Evolutionary conservation across 345 rosid genomes (phyloP), one percentile per base, ranked within the genome.

Genomic region (Acer yangbiense): DNA sequence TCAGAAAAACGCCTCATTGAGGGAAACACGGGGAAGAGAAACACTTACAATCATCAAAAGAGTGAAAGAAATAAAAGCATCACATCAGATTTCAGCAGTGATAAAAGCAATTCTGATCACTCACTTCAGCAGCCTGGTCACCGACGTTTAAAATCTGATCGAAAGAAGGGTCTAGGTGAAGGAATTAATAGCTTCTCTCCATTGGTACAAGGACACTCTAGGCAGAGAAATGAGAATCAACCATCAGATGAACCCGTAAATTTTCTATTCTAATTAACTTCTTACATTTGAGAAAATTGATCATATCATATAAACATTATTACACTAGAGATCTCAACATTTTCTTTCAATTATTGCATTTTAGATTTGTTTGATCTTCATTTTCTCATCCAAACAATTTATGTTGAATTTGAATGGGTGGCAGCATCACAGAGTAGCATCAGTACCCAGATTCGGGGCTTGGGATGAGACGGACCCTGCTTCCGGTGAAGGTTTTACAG

Each of bases 381-480:
- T 35, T 35, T 35, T 32, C 35, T 32, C 35, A 32, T 32, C 35
- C 35, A 32, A 32, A 32, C 32, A 29, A 2, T 29, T 29, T 29
- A 29, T 50, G 54, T 64, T 50, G 55, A 41, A 52, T 32, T 78
- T 73, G 44, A 7, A 7, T 54, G 76, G 43, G 14, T 52, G 21
- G 69, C 83, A 85, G 89, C 83, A 85, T 76, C 85, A 76, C 3
- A 83, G 81, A 69, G 43, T 54, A 27, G 73, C 84, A 68, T 85
- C 94, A 0, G 74, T 88, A 67, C 92, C 94, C 0, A 87, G 82
- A 77, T 90, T 90, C 46, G 92, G 92, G 35, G 88, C 86, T 1
- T 87, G 94, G 94, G 89, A 90, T 71, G 89, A 90, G 58, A 69
- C 54, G 7, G 94, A 86, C 73, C 90, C 88, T 7, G 65, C 20